Conservation (phyloP, 148 eudicot genomes). For the Polygonum aviculare region DNA sequence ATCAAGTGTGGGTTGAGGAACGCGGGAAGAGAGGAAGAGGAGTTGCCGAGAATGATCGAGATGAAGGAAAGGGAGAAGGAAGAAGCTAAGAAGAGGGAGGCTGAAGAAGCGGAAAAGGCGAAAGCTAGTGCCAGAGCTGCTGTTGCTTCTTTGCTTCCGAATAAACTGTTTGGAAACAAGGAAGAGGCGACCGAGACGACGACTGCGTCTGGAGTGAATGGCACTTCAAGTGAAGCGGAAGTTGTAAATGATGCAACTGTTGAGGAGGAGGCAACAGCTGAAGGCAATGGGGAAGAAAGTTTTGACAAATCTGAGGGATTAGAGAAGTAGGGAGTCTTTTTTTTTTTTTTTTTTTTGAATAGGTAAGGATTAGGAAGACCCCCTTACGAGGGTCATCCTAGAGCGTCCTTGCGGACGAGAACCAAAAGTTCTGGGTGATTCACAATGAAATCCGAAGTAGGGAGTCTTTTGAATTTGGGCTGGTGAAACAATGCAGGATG, state of each 20-base stretch:
- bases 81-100: slow-evolving; percentile 66
- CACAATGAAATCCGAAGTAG: too few species aligned
- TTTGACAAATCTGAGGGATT: background rate
- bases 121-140: slow-evolving; percentile 77
- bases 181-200: slow-evolving; percentile 25
- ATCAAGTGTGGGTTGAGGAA: slow-evolving; percentile 60
- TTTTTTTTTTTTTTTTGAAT: too few species aligned
- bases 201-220: slow-evolving; percentile 18
- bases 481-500: too few species aligned
- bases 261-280: slow-evolving; percentile 10
- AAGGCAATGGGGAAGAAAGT: slow-evolving; percentile 8
- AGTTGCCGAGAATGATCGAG: slow-evolving; percentile 55
- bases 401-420: too few species aligned
- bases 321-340: too few species aligned
- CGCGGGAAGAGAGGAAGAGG: slow-evolving; percentile 71
- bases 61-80: slow-evolving; percentile 72
- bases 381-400: too few species aligned
- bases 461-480: background rate
- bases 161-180: slow-evolving; percentile 61
- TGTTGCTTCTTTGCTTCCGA: slow-evolving; percentile 61
- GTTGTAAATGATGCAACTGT: slow-evolving; percentile 8
- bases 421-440: too few species aligned
- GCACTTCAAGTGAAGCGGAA: slow-evolving; percentile 8
- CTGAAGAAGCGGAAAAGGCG: slow-evolving; percentile 68
- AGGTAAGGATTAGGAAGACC: too few species aligned